phyloP scores from a whole-genome alignment of 371 early-diverging fungal species.

The Mucor lusitanicus region DNA sequence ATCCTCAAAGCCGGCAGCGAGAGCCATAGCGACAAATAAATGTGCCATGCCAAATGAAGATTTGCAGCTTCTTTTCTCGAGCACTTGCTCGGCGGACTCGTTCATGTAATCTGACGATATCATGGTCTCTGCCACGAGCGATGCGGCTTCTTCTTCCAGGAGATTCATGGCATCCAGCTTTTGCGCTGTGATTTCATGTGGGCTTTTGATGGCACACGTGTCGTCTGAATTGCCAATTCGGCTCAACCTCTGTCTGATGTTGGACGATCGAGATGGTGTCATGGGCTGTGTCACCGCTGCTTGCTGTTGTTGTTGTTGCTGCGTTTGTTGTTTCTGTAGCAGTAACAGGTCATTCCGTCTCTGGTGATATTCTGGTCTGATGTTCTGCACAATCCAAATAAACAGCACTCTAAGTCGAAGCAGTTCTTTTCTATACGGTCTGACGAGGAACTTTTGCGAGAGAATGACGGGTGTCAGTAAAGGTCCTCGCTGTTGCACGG shows the following conservation, averaged over 20 bases:
- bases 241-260: constrained; percentile 20
- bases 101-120: neutral
- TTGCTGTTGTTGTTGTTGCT: neutral
- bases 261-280: constrained; percentile 8
- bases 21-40: constrained; percentile 60
- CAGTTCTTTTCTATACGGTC: constrained; percentile 55
- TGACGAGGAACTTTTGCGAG: constrained; percentile 54
- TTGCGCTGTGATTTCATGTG: neutral
- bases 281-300: neutral
- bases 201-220: neutral
- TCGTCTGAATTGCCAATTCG: constrained; percentile 7
- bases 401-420: constrained; percentile 52
- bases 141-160: constrained; percentile 16
- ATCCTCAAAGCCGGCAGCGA: constrained; percentile 56
- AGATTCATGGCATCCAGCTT: constrained; percentile 16
- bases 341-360: constrained; percentile 12
- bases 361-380: constrained; percentile 37
- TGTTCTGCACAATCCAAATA: constrained; percentile 61
- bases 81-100: constrained; percentile 47
- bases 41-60: constrained; percentile 60
- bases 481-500: constrained; percentile 57
- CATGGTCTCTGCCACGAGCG: neutral
- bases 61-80: constrained; percentile 39
- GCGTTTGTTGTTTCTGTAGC: constrained; percentile 13
- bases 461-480: constrained; percentile 53